Evolutionary conservation across 2,329 filamentous ascomycete species (phyloP).

Genomic region (Fusarium drepaniforme): DNA sequence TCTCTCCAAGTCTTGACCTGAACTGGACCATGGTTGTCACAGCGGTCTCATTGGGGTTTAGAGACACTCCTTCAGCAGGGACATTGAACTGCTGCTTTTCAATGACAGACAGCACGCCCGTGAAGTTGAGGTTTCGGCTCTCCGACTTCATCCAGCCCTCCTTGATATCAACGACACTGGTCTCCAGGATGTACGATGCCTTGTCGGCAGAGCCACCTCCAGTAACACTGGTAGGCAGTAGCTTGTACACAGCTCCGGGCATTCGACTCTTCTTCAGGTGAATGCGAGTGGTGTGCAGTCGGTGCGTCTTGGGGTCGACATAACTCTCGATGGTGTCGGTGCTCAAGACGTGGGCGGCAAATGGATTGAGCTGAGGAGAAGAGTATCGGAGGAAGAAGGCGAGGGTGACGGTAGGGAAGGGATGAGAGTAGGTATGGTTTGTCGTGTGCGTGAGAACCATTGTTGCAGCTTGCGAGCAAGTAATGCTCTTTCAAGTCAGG

Average conservation of each 20-base stretch:
- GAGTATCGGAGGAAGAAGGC: conserved; percentile 92
- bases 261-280: conserved; percentile 87
- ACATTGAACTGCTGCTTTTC: conserved; percentile 78
- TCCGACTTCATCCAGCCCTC: conserved; percentile 88
- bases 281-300: conserved; percentile 81
- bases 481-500: conserved; percentile 26
- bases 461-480: conserved; percentile 44
- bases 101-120: conserved; percentile 81
- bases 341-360: conserved; percentile 84
- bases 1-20: conserved; percentile 78
- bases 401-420: conserved; percentile 86
- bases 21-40: conserved; percentile 82
- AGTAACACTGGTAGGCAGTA: conserved; percentile 77
- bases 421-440: conserved; percentile 81
- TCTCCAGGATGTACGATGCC: conserved; percentile 85
- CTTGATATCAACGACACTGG: conserved; percentile 81
- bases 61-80: conserved; percentile 45
- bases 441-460: conserved; percentile 76
- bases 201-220: conserved; percentile 74
- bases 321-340: conserved; percentile 84
- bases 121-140: conserved; percentile 85
- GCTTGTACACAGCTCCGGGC: conserved; percentile 79
- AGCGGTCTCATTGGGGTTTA: conserved; percentile 63
- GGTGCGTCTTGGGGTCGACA: conserved; percentile 79
- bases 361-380: conserved; percentile 77